These are phyloP conservation scores for Crithidia brevicula DNA, from an alignment of 208 protist genomes.

Conservation along the genomic window DNA sequence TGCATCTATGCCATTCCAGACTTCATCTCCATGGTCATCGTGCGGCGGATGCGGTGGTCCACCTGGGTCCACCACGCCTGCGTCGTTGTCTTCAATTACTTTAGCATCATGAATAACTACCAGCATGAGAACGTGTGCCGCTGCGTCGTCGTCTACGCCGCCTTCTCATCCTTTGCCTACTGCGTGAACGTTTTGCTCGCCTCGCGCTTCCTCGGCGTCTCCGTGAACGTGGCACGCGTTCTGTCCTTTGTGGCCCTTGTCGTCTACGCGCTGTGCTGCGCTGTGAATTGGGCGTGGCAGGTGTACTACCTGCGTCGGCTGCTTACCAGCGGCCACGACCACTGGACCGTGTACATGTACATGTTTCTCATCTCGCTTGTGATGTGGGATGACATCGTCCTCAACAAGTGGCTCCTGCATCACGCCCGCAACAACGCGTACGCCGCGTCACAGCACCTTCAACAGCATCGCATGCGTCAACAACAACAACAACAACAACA, in stretches of 20 bases:
- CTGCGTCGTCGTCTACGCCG: conserved; percentile 92
- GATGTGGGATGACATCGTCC: conserved; percentile 85
- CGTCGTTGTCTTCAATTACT: conserved; percentile 92
- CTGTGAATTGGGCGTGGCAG: conserved; percentile 92
- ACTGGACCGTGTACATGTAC: conserved; percentile 89
- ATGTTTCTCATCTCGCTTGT: conserved; percentile 83
- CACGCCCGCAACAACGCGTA: conserved; percentile 77
- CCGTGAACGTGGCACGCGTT: conserved; percentile 52
- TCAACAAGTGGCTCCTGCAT: conserved; percentile 78
- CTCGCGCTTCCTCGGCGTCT: conserved; percentile 88
- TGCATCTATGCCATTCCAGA: conserved; percentile 94
- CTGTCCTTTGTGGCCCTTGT: conserved; percentile 82
- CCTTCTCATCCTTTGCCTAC: conserved; percentile 92
- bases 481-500: conserved; percentile 21
- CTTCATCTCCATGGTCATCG: conserved; percentile 92
- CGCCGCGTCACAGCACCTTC: conserved; percentile 55
- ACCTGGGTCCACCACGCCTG: conserved; percentile 91
- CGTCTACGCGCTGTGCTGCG: conserved; percentile 86
- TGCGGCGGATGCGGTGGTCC: conserved; percentile 90
- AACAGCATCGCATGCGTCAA: conserved; percentile 25
- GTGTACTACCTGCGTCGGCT: conserved; percentile 85
- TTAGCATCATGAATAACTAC: conserved; percentile 92
- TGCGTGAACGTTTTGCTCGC: conserved; percentile 93
- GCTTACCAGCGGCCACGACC: conserved; percentile 52
- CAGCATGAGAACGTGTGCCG: conserved; percentile 85